These are phyloP conservation scores for Picochlorum costavermella DNA, from an alignment of 139 green algal species.

Conservation along the genomic window DNA sequence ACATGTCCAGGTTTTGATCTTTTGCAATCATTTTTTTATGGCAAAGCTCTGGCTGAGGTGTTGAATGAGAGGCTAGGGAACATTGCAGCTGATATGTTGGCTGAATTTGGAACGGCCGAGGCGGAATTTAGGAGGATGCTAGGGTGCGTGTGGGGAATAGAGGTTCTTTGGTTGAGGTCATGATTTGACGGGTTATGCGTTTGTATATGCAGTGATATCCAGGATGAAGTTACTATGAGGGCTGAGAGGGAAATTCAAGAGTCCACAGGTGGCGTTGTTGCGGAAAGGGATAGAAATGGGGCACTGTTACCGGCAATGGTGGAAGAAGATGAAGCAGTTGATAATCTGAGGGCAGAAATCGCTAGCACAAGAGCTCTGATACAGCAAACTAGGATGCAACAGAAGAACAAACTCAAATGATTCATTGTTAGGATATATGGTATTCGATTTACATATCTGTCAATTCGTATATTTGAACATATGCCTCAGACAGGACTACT, in stretches of 20 bases:
- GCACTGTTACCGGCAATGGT: not conserved
- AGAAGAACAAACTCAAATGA: not conserved
- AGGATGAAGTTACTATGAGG: slow-evolving; percentile 29
- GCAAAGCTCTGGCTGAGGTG: slow-evolving; percentile 28
- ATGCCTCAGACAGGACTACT: slow-evolving; percentile 85
- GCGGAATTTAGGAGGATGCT: slow-evolving; percentile 26
- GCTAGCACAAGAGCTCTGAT: slow-evolving; percentile 25
- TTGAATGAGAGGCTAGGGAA: slow-evolving; percentile 35
- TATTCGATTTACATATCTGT: slow-evolving; percentile 14
- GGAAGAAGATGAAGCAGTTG: slow-evolving; percentile 25
- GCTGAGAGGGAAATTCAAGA: slow-evolving; percentile 10
- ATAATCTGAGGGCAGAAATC: slow-evolving; percentile 39
- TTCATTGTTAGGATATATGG: not conserved
- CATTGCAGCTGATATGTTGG: slow-evolving; percentile 23
- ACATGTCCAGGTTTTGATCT: slow-evolving; percentile 14
- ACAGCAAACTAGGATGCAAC: slow-evolving; percentile 17
- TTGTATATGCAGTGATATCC: slow-evolving; percentile 27
- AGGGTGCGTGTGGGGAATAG: slow-evolving; percentile 1
- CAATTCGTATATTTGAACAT: slow-evolving; percentile 72
- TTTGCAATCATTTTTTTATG: slow-evolving; percentile 38
- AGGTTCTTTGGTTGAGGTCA: too few species aligned
- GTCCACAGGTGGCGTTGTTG: slow-evolving; percentile 3
- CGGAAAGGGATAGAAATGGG: not conserved
- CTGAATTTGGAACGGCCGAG: slow-evolving; percentile 26
- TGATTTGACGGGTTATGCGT: too few species aligned